A percentile compares a stretch with the other conserved stretches of the same genome.
phyloP scores from a whole-genome alignment of 169 alveolate species.

The Plasmodium vinckei region DNA sequence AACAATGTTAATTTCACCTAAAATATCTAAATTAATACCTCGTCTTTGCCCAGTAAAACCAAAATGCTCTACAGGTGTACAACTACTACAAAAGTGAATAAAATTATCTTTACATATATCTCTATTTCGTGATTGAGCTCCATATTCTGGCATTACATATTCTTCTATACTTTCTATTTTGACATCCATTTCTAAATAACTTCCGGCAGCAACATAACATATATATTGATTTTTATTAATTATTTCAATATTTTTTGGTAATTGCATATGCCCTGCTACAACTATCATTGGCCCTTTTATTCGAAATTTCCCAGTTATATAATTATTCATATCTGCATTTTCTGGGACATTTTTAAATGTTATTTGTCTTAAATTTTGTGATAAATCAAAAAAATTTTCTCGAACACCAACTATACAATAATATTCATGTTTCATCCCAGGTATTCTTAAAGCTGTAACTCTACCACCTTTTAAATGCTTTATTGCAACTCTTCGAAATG shows the following conservation, averaged over 20 bases:
- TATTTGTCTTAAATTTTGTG: constrained; percentile 83
- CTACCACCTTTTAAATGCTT: constrained; percentile 87
- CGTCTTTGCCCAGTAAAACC: constrained; percentile 89
- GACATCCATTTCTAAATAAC: constrained; percentile 87
- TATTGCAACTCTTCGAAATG: constrained; percentile 86
- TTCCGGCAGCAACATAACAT: constrained; percentile 85
- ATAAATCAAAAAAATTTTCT: constrained; percentile 85
- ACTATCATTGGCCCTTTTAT: constrained; percentile 90
- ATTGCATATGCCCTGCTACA: constrained; percentile 90
- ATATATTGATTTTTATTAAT: constrained; percentile 88
- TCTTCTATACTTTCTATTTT: constrained; percentile 88
- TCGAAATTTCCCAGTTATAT: constrained; percentile 79
- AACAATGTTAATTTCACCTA: constrained; percentile 88
- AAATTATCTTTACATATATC: constrained; percentile 89
- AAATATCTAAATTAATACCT: constrained; percentile 85
- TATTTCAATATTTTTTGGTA: constrained; percentile 83
- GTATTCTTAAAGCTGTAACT: constrained; percentile 88
- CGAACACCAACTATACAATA: constrained; percentile 85
- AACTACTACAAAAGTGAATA: constrained; percentile 87
- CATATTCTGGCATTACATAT: constrained; percentile 89
- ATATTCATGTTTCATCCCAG: constrained; percentile 86
- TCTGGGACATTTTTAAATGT: constrained; percentile 86
- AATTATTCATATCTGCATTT: constrained; percentile 85
- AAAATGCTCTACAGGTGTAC: constrained; percentile 86
- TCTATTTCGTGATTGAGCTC: constrained; percentile 88